Base-by-base conservation (phyloP, 768 basidiomycete genomes). In the Phaeotremella fagi region DNA sequence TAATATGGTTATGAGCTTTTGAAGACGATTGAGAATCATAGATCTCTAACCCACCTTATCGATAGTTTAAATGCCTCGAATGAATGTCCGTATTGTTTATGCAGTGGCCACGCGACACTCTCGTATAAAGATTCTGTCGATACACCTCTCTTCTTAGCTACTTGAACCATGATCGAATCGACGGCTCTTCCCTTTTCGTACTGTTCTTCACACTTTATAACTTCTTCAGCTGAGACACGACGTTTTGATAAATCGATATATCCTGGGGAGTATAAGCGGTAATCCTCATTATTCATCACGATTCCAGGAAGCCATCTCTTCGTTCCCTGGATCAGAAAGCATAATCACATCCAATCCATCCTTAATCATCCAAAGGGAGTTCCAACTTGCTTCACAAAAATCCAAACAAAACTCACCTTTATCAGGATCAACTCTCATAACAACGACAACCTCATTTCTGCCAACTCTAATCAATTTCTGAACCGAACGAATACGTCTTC, bases 181-280 rank as follows among this genome's bases (percentile, higher is more conserved):
- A 98, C 91, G 1, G 90, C 85, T 78, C 95, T 95, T 15, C 89
- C 91, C 77, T 99, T 99, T 82, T 94, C 90, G 76, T 89, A 99
- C 37, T 90, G 84, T 67, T 97, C 94, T 74, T 98, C 94, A 77
- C 95, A 98, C 77, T 95, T 95, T n/a, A 85, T 83, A 70, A 99
- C 94, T 72, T 98, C 95, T 72, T 99, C 95, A 2, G 94, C 87
- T 2, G 91, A 95, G 3, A 99, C 95, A 63, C 94, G 86, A 57
- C 95, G 85, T 79, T 99, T 99, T 45, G 92, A 97, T 23, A 98
- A 81, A 81, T 99, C 95, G 72, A 99, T 99, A 77, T 99, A 98
- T 9, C 94, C 91, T 94, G 60, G 29, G 22, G 16, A n/a, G 22
- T 41, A 22, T 37, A 22, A 22, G 38, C 22, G 11, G 18, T 41